These are phyloP conservation scores for Hypoxylon sp. DNA, from an alignment of 2,329 filamentous ascomycete species.

Conservation along the genomic window DNA sequence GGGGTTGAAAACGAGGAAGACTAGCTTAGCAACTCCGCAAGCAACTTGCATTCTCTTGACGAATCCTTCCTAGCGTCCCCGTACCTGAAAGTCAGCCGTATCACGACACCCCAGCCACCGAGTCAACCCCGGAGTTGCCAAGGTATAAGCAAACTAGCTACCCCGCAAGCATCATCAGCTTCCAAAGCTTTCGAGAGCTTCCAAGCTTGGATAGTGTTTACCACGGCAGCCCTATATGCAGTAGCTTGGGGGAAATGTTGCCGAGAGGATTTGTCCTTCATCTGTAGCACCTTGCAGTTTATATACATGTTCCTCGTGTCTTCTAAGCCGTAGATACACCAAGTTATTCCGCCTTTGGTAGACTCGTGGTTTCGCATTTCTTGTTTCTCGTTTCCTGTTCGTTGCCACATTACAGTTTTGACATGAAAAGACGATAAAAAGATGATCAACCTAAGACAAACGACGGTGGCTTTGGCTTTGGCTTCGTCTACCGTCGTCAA, in stretches of 20 bases:
- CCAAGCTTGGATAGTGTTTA: background rate
- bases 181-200: conserved; percentile 1
- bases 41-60: conserved; percentile 3
- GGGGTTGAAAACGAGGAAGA: conserved; percentile 1
- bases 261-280: background rate
- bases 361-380: background rate
- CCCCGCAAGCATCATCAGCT: conserved; percentile 1
- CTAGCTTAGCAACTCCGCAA: conserved; percentile 1
- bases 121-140: conserved; percentile 9
- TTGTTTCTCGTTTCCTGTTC: too few species aligned
- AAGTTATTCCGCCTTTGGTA: conserved; percentile 1
- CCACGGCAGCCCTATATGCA: background rate
- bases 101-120: conserved; percentile 19
- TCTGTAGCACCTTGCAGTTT: background rate
- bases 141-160: conserved; percentile 19
- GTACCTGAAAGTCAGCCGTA: background rate
- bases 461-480: conserved; percentile 31
- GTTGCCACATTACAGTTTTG: conserved; percentile 1
- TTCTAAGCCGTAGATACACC: background rate
- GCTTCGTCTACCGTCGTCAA: conserved; percentile 39
- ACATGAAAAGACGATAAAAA: conserved; percentile 9
- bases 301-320: background rate
- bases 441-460: conserved; percentile 19
- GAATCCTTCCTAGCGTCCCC: background rate
- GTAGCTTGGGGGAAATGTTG: background rate